A percentile compares a stretch with the other conserved stretches of the same genome.
Conservation (phyloP, 2,329 filamentous ascomycete genomes). For the Cladosporium sphaerospermum region DNA sequence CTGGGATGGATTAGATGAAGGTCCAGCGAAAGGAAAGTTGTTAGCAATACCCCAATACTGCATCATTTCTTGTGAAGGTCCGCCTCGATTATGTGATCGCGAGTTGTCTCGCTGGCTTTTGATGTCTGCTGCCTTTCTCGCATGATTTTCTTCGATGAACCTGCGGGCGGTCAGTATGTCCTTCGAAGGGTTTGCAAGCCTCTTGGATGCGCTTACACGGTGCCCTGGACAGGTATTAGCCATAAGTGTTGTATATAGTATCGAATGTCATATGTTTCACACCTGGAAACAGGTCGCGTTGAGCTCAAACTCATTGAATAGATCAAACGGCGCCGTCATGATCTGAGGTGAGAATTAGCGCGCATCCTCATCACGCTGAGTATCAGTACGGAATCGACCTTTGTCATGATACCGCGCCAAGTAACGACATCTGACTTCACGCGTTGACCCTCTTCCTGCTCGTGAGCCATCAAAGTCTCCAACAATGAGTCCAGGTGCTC, state of each 20-base stretch:
- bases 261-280: slow-evolving; percentile 28
- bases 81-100: slow-evolving; percentile 15
- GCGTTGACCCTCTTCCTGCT: slow-evolving; percentile 60
- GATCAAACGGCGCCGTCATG: slow-evolving; percentile 75
- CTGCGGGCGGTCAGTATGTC: slow-evolving; percentile 39
- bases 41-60: slow-evolving; percentile 70
- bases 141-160: slow-evolving; percentile 89
- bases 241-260: background rate
- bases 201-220: slow-evolving; percentile 31
- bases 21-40: background rate
- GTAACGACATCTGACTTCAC: slow-evolving; percentile 71
- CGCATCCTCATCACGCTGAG: background rate
- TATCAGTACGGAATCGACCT: slow-evolving; percentile 47
- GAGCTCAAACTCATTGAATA: slow-evolving; percentile 89
- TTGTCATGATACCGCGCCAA: slow-evolving; percentile 98
- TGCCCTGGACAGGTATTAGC: slow-evolving; percentile 14
- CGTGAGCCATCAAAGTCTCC: slow-evolving; percentile 65
- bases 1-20: slow-evolving; percentile 38
- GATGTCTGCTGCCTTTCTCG: slow-evolving; percentile 50
- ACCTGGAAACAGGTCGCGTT: slow-evolving; percentile 89
- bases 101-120: slow-evolving; percentile 35
- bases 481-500: slow-evolving; percentile 83
- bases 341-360: slow-evolving; percentile 53
- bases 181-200: no score
- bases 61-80: slow-evolving; percentile 71